Evolutionary conservation across 2,329 filamentous ascomycete species (phyloP).

Genomic region (Emericellopsis cladophorae): DNA sequence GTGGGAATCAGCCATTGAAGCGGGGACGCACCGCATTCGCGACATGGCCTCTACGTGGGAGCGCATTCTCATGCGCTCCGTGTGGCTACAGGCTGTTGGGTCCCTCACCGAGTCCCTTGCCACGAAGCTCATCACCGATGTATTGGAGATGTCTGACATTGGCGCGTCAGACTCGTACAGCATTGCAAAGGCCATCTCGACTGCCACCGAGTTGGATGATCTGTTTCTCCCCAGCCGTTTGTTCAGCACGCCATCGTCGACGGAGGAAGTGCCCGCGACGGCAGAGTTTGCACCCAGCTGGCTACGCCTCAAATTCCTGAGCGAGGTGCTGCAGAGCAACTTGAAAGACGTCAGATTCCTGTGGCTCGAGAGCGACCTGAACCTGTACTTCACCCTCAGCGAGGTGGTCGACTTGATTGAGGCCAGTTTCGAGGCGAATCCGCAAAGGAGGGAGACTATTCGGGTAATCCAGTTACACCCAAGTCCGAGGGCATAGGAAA

Average conservation of each 20-base stretch:
- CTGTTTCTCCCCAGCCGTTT: conserved; percentile 39
- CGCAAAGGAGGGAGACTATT: conserved; percentile 43
- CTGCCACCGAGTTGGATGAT: conserved; percentile 44
- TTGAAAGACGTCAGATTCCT: conserved; percentile 49
- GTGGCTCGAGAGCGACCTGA: conserved; percentile 55
- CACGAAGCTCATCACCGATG: conserved; percentile 45
- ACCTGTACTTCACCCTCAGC: conserved; percentile 45
- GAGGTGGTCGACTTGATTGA: conserved; percentile 52
- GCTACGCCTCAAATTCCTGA: conserved; percentile 51
- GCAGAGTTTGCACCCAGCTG: conserved; percentile 49
- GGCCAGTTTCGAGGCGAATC: conserved; percentile 52
- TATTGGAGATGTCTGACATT: conserved; percentile 48
- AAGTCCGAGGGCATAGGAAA: conserved; percentile 17
- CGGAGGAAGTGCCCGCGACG: conserved; percentile 34
- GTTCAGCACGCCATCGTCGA: conserved; percentile 8
- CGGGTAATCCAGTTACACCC: conserved; percentile 42
- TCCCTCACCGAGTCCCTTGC: conserved; percentile 46
- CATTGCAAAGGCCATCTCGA: conserved; percentile 44
- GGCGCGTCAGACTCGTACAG: conserved; percentile 52
- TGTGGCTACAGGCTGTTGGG: conserved; percentile 50
- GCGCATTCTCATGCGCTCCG: conserved; percentile 42
- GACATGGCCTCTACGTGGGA: conserved; percentile 44
- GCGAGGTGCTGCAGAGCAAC: conserved; percentile 54
- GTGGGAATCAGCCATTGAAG: conserved; percentile 36
- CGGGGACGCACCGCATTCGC: conserved; percentile 38